Evolutionary conservation across 495 filamentous ascomycete species (phyloP).

Genomic region (Wilcoxina mikolae): DNA sequence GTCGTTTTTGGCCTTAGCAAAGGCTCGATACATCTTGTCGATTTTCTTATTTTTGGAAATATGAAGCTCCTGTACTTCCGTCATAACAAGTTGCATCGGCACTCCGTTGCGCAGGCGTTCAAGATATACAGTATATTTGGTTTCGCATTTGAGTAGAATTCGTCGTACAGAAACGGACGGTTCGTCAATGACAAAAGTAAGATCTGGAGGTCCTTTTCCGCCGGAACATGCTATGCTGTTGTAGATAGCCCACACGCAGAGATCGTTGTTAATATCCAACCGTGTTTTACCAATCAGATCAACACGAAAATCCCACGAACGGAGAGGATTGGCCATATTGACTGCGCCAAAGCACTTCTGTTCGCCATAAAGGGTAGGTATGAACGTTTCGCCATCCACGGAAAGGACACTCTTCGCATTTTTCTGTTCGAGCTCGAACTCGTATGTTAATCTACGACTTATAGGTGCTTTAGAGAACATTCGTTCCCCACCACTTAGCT

Average conservation of each 20-base stretch:
- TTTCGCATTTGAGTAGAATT: neutral
- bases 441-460: neutral
- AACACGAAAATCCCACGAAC: constrained; percentile 2
- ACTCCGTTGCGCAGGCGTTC: neutral
- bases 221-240: neutral
- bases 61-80: constrained; percentile 3
- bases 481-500: neutral
- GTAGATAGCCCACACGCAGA: neutral
- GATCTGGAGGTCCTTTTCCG: neutral
- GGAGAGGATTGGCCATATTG: neutral
- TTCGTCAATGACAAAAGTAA: neutral
- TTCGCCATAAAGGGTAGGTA: neutral
- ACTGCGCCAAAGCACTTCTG: neutral
- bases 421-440: neutral
- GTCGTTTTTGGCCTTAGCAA: neutral
- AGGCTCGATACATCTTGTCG: neutral
- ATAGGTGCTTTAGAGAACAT: neutral
- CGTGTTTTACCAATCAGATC: neutral
- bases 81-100: constrained; percentile 1
- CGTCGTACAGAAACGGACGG: neutral
- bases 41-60: neutral
- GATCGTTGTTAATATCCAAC: neutral
- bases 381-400: constrained; percentile 1
- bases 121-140: neutral
- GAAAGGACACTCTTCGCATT: neutral